These are phyloP conservation scores for Colletotrichum abscissum DNA, from an alignment of 2,329 filamentous ascomycete genomes.

Conservation along the genomic window DNA sequence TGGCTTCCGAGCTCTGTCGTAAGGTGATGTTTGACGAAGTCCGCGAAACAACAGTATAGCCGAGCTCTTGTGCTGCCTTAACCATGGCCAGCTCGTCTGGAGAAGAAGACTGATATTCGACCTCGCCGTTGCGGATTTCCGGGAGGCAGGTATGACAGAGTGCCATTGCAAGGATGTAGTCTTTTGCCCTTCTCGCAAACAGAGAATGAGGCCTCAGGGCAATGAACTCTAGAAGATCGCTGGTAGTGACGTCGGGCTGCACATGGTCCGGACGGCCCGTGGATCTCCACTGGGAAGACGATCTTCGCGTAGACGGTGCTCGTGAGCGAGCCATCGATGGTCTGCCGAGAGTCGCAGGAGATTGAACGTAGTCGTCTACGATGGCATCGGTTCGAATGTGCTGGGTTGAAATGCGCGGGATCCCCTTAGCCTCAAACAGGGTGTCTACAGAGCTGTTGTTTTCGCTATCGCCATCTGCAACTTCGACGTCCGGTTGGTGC, in stretches of 20 bases:
- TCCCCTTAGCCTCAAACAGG: slow-evolving; percentile 4
- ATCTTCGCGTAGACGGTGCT: slow-evolving; percentile 50
- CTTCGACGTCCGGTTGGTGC: slow-evolving; percentile 78
- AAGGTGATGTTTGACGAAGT: slow-evolving; percentile 76
- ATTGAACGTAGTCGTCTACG: slow-evolving; percentile 10
- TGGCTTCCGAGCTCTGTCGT: slow-evolving; percentile 51
- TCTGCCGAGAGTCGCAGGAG: slow-evolving; percentile 21
- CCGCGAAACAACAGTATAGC: slow-evolving; percentile 80
- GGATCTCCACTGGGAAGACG: slow-evolving; percentile 63
- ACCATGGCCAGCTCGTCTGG: slow-evolving; percentile 92
- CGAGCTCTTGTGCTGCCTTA: slow-evolving; percentile 85
- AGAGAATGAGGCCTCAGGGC: slow-evolving; percentile 78
- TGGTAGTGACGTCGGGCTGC: slow-evolving; percentile 72
- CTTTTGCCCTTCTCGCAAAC: slow-evolving; percentile 82
- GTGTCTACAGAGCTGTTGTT: slow-evolving; percentile 13
- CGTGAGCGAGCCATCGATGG: slow-evolving; percentile 41
- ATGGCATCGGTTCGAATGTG: slow-evolving; percentile 8
- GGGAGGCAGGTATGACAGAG: slow-evolving; percentile 93
- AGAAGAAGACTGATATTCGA: slow-evolving; percentile 89
- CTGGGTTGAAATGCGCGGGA: slow-evolving; percentile 12
- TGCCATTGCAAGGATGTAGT: slow-evolving; percentile 86
- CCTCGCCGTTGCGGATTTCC: slow-evolving; percentile 76
- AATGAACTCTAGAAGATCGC: slow-evolving; percentile 83
- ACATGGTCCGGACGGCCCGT: slow-evolving; percentile 59
- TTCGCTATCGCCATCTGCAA: slow-evolving; percentile 32